Evolutionary conservation across 2,329 filamentous ascomycete species (phyloP), one percentile per base, ranked within the genome.

Genomic region (Fusarium sulawesiense): DNA sequence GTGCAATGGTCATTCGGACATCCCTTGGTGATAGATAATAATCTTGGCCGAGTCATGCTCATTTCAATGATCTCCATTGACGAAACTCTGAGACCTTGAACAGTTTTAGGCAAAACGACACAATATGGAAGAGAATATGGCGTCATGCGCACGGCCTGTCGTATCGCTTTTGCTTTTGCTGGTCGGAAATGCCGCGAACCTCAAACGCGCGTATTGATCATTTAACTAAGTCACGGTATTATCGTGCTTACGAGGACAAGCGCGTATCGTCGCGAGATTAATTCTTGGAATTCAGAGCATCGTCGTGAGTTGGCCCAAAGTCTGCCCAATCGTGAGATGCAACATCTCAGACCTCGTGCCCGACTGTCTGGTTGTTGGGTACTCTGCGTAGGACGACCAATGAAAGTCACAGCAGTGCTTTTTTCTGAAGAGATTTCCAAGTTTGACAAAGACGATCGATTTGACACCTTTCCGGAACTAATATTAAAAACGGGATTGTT

Each of bases 401-500:
- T 34, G 16, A 34, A 18, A 18, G 0, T 10, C 3, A 34, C 16
- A 18, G 32, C 2, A 10, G 1, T 18, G 8, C n/a, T n/a, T n/a
- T n/a, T n/a, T n/a, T n/a, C n/a, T n/a, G n/a, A 18, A 18, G 32
- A 34, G 32, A 18, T 37, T 37, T 37, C 10, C 34, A 37, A 37
- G 34, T 37, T 37, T 37, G 34, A 7, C 34, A n/a, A 3, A n/a
- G 18, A n/a, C 3, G 34, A 37, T 37, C 10, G 34, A 37, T n/a
- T 37, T n/a, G 34, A n/a, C 18, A 37, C 9, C 9, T 37, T 34
- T 34, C 14, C 32, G 8, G 2, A 34, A 34, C 16, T 6, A 18
- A 7, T 1, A 12, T 4, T 29, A 37, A 37, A 37, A n/a, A 3
- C n/a, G 10, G 0, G 6, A 37, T 12, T 12, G 18, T n/a, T 12